phyloP scores from a whole-genome alignment of 176 grass and related monocot species.

The Chrysopogon serrulatus region DNA sequence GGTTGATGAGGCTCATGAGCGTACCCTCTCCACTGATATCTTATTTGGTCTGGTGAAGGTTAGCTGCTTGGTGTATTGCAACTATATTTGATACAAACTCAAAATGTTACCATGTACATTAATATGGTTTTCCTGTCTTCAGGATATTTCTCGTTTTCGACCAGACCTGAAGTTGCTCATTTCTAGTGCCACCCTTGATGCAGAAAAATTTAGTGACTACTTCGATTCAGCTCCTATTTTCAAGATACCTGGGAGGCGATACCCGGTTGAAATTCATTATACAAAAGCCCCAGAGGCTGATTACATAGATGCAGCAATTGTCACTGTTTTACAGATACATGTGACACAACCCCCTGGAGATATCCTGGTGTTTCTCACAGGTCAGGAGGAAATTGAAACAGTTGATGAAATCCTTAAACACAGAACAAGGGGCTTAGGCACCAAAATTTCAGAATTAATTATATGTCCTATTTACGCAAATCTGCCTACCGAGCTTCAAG shows the following conservation, averaged over 20 bases:
- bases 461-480: constrained; percentile 97
- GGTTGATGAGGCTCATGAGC: constrained; percentile 97
- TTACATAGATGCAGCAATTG: constrained; percentile 94
- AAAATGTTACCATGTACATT: constrained; percentile 5
- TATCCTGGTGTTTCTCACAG: constrained; percentile 90
- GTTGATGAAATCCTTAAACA: constrained; percentile 96
- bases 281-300: constrained; percentile 95
- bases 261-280: constrained; percentile 83
- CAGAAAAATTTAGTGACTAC: constrained; percentile 94
- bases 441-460: constrained; percentile 87
- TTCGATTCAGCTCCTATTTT: constrained; percentile 91
- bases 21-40: constrained; percentile 92
- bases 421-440: constrained; percentile 80
- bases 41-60: constrained; percentile 97
- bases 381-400: constrained; percentile 96
- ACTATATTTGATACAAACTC: not conserved
- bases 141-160: constrained; percentile 85
- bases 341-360: constrained; percentile 86
- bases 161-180: constrained; percentile 91
- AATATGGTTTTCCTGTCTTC: constrained; percentile 26
- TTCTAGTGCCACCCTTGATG: constrained; percentile 95
- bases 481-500: constrained; percentile 88
- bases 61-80: constrained; percentile 5
- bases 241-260: constrained; percentile 85
- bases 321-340: constrained; percentile 92